Evolutionary conservation across 345 rosid species (phyloP), one percentile per base, ranked within the genome.

Genomic region (Psidium guajava): DNA sequence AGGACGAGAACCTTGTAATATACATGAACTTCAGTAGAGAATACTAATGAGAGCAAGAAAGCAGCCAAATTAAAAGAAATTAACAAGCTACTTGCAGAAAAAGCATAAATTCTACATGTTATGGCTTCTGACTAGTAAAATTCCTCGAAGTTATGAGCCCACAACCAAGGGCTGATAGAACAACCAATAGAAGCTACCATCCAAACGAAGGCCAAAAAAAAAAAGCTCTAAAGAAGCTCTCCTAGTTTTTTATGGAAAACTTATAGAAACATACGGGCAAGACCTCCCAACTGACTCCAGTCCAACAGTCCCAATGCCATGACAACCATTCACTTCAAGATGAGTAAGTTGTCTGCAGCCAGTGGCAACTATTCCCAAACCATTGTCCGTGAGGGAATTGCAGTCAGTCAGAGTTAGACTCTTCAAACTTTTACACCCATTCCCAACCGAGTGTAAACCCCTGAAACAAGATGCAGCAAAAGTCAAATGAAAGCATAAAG

Each of bases 241-340:
- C 15, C 21, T 54, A 54, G n/a, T 24, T 59, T 61, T 21, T 40
- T 51, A 64, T 58, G 69, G 59, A 50, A 82, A 64, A 36, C 42
- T 47, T 32, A 85, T 53, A 83, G 49, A 54, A 86, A 88, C 90
- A 85, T 92, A 96, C 99, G 56, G 85, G 96, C 99, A 96, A 85
- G 89, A 94, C 91, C 56, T 91, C 90, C 99, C 98, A 84, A 96
- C 87, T 82, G 97, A 93, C 91, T 91, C 97, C 87, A 96, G 74
- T 86, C 99, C 99, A 53, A 84, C 44, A 49, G 98, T 94, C 82
- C 98, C 98, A 83, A 96, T 94, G 88, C 92, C 92, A 90, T 94
- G 98, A 89, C 99, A 95, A 81, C 99, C 99, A 91, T 95, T 96
- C 81, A 96, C 90, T 88, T 96, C 98, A 85, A 96, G 93, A 91